These are phyloP conservation scores for Dothistroma septosporum DNA, from an alignment of 2,329 filamentous ascomycete species.

Conservation along the genomic window DNA sequence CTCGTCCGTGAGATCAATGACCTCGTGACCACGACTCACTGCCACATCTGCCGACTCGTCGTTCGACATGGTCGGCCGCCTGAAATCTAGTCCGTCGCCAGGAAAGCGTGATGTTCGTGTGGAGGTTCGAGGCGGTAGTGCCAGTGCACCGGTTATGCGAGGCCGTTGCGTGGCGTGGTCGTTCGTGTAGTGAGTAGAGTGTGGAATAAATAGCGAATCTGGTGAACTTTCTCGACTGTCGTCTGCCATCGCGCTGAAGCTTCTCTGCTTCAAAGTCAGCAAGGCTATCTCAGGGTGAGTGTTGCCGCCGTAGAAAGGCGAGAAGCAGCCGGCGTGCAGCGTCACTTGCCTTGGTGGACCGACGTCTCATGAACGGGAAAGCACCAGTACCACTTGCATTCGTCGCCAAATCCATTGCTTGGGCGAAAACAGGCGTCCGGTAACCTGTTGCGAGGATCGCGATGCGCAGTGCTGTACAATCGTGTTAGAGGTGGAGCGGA, in stretches of 20 bases:
- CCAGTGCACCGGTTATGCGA: constrained; percentile 19
- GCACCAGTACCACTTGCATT: constrained; percentile 5
- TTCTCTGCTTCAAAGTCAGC: constrained; percentile 19
- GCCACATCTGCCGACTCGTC: not conserved
- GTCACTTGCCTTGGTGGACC: constrained; percentile 12
- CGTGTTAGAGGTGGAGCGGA: not conserved
- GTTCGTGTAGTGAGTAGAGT: constrained; percentile 30
- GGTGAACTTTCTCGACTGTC: constrained; percentile 15
- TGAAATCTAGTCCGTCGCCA: constrained; percentile 54
- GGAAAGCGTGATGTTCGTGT: constrained; percentile 35
- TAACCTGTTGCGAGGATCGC: not conserved
- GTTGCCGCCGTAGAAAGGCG: constrained; percentile 3
- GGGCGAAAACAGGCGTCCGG: not conserved
- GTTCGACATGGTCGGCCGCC: constrained; percentile 46
- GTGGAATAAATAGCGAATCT: constrained; percentile 29
- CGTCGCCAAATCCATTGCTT: not conserved
- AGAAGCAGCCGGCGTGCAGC: not conserved
- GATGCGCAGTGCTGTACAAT: not conserved
- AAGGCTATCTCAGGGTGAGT: not conserved
- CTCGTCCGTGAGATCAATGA: constrained; percentile 39
- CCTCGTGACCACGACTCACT: constrained; percentile 6
- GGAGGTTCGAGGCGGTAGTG: constrained; percentile 22
- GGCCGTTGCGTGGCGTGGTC: constrained; percentile 33
- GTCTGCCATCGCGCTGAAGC: constrained; percentile 20
- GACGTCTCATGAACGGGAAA: constrained; percentile 14